Percentiles rank a stretch among this genome's conserved stretches.
Conservation (phyloP, 2,329 filamentous ascomycete genomes). For the Ustilaginoidea virens region DNA sequence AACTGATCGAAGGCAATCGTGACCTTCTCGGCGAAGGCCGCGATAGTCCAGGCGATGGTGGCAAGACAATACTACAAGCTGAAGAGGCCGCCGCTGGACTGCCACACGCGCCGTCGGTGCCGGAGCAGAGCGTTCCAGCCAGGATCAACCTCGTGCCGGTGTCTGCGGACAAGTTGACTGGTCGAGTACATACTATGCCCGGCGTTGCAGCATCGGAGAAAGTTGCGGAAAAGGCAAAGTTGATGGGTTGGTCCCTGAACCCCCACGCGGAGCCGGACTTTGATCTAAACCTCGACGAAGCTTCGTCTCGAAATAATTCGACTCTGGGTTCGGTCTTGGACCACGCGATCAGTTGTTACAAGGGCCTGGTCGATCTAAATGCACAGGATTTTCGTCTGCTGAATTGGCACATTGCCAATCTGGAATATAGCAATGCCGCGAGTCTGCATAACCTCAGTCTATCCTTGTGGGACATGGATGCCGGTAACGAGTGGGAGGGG, state of each 20-base stretch:
- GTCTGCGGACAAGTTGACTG: slow-evolving; percentile 53
- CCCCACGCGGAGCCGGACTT: slow-evolving; percentile 44
- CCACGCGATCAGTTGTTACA: slow-evolving; percentile 78
- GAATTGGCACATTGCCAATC: slow-evolving; percentile 97
- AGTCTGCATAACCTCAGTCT: slow-evolving; percentile 79
- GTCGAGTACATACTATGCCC: slow-evolving; percentile 55
- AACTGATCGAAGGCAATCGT: slow-evolving; percentile 68
- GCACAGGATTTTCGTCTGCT: slow-evolving; percentile 78
- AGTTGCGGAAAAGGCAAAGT: slow-evolving; percentile 60
- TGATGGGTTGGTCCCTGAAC: slow-evolving; percentile 71
- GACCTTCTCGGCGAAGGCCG: slow-evolving; percentile 69
- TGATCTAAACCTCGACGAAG: slow-evolving; percentile 55
- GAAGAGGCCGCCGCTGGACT: slow-evolving; percentile 55
- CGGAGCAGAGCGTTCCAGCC: slow-evolving; percentile 36
- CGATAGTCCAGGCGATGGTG: slow-evolving; percentile 56
- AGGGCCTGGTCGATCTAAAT: slow-evolving; percentile 64
- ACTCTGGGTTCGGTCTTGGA: slow-evolving; percentile 87
- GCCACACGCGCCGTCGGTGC: slow-evolving; percentile 35
- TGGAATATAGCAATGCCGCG: slow-evolving; percentile 93
- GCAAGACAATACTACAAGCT: slow-evolving; percentile 51
- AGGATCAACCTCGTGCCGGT: slow-evolving; percentile 45
- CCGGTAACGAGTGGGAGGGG: slow-evolving; percentile 94
- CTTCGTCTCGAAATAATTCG: slow-evolving; percentile 48
- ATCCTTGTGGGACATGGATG: slow-evolving; percentile 89
- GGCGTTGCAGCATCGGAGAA: slow-evolving; percentile 54